Conservation (phyloP, 2,329 filamentous ascomycete species). For the Chaetomium sp. region DNA sequence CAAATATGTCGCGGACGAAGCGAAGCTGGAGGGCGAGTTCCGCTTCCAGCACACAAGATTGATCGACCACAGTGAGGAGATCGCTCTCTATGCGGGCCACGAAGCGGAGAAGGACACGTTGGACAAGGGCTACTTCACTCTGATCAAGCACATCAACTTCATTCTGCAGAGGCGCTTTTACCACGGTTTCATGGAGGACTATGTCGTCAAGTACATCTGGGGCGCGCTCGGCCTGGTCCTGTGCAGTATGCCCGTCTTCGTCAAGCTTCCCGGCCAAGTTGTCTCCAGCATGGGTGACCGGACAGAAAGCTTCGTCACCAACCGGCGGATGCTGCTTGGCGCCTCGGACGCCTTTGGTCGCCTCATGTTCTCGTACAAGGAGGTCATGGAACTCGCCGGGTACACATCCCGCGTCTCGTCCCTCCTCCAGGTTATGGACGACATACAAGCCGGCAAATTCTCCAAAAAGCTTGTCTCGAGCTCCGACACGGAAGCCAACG, state of each 20-base stretch:
- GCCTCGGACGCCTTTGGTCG: constrained; percentile 94
- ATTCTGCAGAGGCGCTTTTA: constrained; percentile 87
- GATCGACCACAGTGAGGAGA: constrained; percentile 93
- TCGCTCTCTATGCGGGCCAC: constrained; percentile 86
- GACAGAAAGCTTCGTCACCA: constrained; percentile 81
- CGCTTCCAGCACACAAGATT: constrained; percentile 89
- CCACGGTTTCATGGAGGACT: constrained; percentile 99
- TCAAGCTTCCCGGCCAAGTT: constrained; percentile 73
- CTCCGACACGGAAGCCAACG: constrained; percentile 73
- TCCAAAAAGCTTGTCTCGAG: constrained; percentile 96
- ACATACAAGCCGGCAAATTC: constrained; percentile 82
- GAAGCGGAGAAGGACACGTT: constrained; percentile 92
- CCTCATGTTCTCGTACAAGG: constrained; percentile 96
- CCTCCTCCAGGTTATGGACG: constrained; percentile 87
- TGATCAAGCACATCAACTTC: constrained; percentile 98
- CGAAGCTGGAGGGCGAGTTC: constrained; percentile 90
- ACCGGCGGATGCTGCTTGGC: constrained; percentile 81
- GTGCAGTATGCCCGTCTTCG: constrained; percentile 92
- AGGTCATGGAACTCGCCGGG: constrained; percentile 90
- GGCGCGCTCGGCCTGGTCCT: constrained; percentile 84
- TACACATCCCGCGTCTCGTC: constrained; percentile 90
- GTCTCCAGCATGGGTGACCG: constrained; percentile 62
- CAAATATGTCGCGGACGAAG: constrained; percentile 95
- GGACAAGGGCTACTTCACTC: constrained; percentile 96
- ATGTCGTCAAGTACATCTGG: constrained; percentile 99